A percentile compares a stretch with the other conserved stretches of the same genome.
Evolutionary conservation across 139 green algal species (phyloP).

Genomic region (Tetraselmis striata): DNA sequence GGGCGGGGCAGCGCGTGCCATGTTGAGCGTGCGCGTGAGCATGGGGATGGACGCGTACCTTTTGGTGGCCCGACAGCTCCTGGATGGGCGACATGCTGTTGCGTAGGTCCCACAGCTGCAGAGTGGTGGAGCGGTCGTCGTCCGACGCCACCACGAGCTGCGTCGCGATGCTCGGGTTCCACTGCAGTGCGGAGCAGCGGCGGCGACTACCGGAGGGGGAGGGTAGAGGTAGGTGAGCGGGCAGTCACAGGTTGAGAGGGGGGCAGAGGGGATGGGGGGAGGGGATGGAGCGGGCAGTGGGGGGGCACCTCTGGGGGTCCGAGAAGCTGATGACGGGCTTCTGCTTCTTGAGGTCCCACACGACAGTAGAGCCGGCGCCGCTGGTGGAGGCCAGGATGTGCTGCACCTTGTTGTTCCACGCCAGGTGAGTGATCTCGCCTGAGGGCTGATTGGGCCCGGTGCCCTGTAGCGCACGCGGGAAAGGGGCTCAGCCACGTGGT

Average conservation of each 20-base stretch:
- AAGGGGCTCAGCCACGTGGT: too few relatives aligned
- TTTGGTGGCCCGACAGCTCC: constrained; percentile 83
- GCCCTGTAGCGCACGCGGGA: too few relatives aligned
- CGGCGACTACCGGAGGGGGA: background rate
- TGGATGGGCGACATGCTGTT: constrained; percentile 79
- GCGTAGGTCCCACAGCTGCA: constrained; percentile 94
- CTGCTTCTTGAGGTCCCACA: constrained; percentile 95
- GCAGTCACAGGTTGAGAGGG: too few relatives aligned
- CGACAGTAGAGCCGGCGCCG: constrained; percentile 58
- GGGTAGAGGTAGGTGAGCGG: too few relatives aligned
- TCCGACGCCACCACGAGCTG: constrained; percentile 93
- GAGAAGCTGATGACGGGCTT: constrained; percentile 83
- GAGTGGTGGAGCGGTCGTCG: constrained; percentile 78
- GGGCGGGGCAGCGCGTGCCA: background rate
- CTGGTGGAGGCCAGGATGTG: constrained; percentile 88
- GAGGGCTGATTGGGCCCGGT: background rate
- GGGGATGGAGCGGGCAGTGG: background rate
- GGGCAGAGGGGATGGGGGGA: background rate
- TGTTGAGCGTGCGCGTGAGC: too few relatives aligned
- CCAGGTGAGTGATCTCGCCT: constrained; percentile 73
- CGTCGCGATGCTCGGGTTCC: constrained; percentile 87
- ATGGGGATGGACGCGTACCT: too few relatives aligned
- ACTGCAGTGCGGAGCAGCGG: constrained; percentile 70
- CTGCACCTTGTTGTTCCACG: constrained; percentile 94
- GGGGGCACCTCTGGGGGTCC: constrained; percentile 53